Percentiles rank a stretch among this genome's conserved stretches.
phyloP scores from a whole-genome alignment of 176 grass and related monocot species.

The Pharus latifolius region DNA sequence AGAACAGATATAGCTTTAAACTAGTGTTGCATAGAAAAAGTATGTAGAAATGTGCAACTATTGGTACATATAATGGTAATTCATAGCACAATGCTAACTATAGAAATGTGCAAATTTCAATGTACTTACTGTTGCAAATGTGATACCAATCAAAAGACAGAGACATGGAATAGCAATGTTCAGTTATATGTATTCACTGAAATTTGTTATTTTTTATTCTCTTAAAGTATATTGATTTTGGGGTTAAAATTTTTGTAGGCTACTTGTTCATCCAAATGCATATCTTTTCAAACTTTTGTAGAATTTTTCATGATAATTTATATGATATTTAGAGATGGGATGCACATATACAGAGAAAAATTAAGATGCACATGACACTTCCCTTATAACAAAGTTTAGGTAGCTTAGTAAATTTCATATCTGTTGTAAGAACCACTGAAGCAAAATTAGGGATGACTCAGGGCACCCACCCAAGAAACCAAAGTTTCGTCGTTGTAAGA shows the following conservation, averaged over 20 bases:
- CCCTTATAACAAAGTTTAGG: too few species aligned
- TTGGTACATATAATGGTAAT: too few species aligned
- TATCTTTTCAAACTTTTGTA: too few species aligned
- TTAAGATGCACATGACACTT: too few species aligned
- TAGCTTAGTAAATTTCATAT: background rate
- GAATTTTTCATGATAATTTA: background rate
- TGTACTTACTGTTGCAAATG: background rate
- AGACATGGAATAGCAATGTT: background rate
- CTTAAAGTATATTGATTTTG: too few species aligned
- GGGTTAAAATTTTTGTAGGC: too few species aligned
- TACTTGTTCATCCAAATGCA: too few species aligned
- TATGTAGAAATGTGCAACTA: background rate
- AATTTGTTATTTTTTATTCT: background rate
- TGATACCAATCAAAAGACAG: background rate
- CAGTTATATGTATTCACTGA: background rate
- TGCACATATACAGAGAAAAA: too few species aligned
- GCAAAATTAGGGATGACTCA: background rate
- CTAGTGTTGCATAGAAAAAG: too few species aligned
- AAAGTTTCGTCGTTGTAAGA: conserved; percentile 27
- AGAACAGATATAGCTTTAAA: background rate
- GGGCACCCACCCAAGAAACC: conserved; percentile 23
- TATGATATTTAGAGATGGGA: too few species aligned
- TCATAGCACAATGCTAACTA: too few species aligned
- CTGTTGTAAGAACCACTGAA: background rate
- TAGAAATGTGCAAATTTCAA: too few species aligned